phyloP scores from a whole-genome alignment of 805 yeast genomes.

The Wickerhamiella brachini region DNA sequence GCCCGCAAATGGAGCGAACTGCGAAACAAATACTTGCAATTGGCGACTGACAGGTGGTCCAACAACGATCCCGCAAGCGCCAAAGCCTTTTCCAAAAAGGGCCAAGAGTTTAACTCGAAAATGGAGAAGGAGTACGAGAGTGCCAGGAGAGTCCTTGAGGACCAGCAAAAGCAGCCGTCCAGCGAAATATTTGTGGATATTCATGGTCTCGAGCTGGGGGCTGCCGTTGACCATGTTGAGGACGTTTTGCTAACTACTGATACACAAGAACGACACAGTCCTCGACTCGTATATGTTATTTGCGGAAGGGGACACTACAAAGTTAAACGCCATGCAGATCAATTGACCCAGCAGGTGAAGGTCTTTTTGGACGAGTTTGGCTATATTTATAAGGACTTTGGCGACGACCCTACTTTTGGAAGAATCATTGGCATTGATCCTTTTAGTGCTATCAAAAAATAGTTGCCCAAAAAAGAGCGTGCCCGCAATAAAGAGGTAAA shows the following conservation, averaged over 20 bases:
- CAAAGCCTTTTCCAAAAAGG: slow-evolving; percentile 20
- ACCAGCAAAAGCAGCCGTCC: slow-evolving; percentile 14
- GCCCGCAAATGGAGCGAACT: slow-evolving; percentile 20
- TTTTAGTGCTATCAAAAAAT: slow-evolving; percentile 19
- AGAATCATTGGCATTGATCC: slow-evolving; percentile 31
- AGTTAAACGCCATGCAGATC: slow-evolving; percentile 18
- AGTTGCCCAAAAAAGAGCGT: too few relatives aligned
- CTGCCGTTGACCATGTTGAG: slow-evolving; percentile 22
- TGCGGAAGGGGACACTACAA: slow-evolving; percentile 23
- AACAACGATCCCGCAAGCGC: slow-evolving; percentile 22
- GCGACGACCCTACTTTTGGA: slow-evolving; percentile 25
- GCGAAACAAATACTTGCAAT: slow-evolving; percentile 24
- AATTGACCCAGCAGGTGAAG: slow-evolving; percentile 21
- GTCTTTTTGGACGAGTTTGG: slow-evolving; percentile 27
- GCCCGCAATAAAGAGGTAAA: too few relatives aligned
- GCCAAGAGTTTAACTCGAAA: slow-evolving; percentile 20
- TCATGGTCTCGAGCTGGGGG: slow-evolving; percentile 26
- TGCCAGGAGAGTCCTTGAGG: slow-evolving; percentile 20
- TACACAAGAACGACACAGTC: slow-evolving; percentile 13
- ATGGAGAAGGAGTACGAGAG: slow-evolving; percentile 18
- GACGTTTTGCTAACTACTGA: slow-evolving; percentile 15
- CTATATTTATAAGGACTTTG: slow-evolving; percentile 27
- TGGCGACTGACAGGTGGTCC: slow-evolving; percentile 24
- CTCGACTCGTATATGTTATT: slow-evolving; percentile 22
- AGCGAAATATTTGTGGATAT: slow-evolving; percentile 22